Conservation (phyloP, 352 stramenopile genomes). For the Thraustochytrium aureum region DNA sequence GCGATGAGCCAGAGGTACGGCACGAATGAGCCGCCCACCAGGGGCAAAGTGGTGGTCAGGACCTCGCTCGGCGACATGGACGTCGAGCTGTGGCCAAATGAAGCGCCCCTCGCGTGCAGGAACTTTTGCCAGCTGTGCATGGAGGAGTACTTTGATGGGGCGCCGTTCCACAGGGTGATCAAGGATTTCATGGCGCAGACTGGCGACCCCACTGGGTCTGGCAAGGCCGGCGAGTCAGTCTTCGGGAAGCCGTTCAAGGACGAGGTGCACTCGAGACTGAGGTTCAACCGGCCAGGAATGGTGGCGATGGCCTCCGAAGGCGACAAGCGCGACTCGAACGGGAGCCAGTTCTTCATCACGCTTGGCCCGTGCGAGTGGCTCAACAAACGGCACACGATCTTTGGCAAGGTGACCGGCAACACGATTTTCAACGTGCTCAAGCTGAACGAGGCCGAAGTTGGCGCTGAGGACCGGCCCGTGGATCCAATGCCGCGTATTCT, state of each 20-base stretch:
- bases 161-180: slow-evolving; percentile 94
- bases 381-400: slow-evolving; percentile 94
- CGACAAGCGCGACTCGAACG: slow-evolving; percentile 78
- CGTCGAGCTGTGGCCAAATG: slow-evolving; percentile 94
- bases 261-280: slow-evolving; percentile 89
- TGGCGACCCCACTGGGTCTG: slow-evolving; percentile 80
- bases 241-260: slow-evolving; percentile 71
- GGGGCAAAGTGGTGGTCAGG: slow-evolving; percentile 94
- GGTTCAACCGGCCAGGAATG: slow-evolving; percentile 94
- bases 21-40: slow-evolving; percentile 79
- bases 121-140: slow-evolving; percentile 91
- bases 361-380: slow-evolving; percentile 87
- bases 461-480: slow-evolving; percentile 65
- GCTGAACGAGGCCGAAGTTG: slow-evolving; percentile 78
- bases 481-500: slow-evolving; percentile 60
- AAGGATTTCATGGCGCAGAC: slow-evolving; percentile 94
- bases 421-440: slow-evolving; percentile 98
- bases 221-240: slow-evolving; percentile 58
- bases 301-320: slow-evolving; percentile 81
- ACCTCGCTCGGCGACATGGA: slow-evolving; percentile 96
- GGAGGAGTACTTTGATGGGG: slow-evolving; percentile 92
- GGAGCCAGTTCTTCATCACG: slow-evolving; percentile 98
- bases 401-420: slow-evolving; percentile 86
- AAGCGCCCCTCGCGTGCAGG: slow-evolving; percentile 89
- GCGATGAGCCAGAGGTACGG: neutral